Percentiles rank a stretch among this genome's conserved stretches.
Conservation (phyloP, 345 rosid genomes). For the Zanthoxylum bungeanum region DNA sequence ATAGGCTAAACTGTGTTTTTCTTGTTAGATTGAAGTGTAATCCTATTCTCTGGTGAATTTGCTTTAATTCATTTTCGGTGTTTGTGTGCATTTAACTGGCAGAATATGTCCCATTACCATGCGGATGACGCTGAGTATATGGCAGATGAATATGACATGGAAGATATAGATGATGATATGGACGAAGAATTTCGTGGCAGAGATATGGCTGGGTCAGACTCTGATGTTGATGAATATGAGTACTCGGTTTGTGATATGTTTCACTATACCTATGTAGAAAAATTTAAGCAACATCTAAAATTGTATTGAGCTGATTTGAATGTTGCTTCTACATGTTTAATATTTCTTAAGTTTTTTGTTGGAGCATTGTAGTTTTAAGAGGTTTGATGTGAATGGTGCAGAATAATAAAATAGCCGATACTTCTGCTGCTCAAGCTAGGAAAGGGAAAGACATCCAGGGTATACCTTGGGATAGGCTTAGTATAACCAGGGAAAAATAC, state of each 20-base stretch:
- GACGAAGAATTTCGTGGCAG: constrained; percentile 46
- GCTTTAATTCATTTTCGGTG: background rate
- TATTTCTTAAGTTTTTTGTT: background rate
- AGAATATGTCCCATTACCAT: constrained; percentile 52
- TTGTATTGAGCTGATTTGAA: background rate
- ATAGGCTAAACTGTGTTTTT: background rate
- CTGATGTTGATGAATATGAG: constrained; percentile 64
- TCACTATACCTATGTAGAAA: background rate
- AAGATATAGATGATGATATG: constrained; percentile 59
- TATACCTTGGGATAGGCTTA: constrained; percentile 93
- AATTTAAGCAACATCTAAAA: too few relatives aligned
- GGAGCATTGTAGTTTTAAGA: background rate
- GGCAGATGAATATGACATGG: constrained; percentile 68
- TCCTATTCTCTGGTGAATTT: constrained; percentile 5
- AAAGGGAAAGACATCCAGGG: constrained; percentile 92
- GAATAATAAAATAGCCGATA: constrained; percentile 56
- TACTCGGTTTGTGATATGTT: constrained; percentile 37
- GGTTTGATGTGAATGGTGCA: constrained; percentile 27
- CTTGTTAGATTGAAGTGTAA: background rate
- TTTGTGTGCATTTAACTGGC: constrained; percentile 21
- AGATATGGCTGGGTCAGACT: constrained; percentile 56
- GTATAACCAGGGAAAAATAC: constrained; percentile 75
- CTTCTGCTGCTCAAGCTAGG: constrained; percentile 82
- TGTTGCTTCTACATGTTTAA: background rate
- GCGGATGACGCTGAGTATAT: constrained; percentile 58